Evolutionary conservation across 2,329 filamentous ascomycete genomes (phyloP), one percentile per base, ranked within the genome.

Genomic region (Raffaelea arxii): DNA sequence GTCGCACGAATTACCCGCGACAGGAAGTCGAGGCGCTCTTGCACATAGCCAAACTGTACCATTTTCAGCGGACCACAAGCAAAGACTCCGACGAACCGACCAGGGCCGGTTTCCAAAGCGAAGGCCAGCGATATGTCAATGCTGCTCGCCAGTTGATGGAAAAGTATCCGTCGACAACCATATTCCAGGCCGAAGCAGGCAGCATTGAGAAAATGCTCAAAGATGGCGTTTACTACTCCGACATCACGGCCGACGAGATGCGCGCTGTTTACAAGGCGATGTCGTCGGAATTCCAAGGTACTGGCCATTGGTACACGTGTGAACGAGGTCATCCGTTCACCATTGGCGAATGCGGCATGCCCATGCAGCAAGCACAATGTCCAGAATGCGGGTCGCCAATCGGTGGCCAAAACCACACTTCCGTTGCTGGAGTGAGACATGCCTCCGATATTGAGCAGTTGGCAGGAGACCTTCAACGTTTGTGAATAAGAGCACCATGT

Each of bases 311-410:
- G 79, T 83, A 82, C 57, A 66, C 62, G 1, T 82, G 77, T 51
- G 59, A 52, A 22, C 77, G 78, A 48, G 70, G 71, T 2, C 75
- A 82, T 55, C 72, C 75, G 3, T 82, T 85, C 52, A 77, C 78
- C 0, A 69, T 84, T 25, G 80, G 79, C 1, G 77, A 84, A 49
- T 84, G 80, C 54, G 80, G 80, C 2, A 76, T 78, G 69, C 76
- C 81, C 0, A 82, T 83, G 77, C 50, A 86, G 57, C 46, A 55
- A 18, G 71, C 80, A 2, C 59, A 59, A 2, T 87, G 83, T 53
- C 80, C 82, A 0, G 72, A 85, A 51, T 87, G 82, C 52, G 71
- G 68, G 2, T 67, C 68, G 2, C 50, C 59, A 0, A 70, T 86
- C 25, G 81, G 80, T 2, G 81, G 82, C 0, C 56, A 54, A 40